Base-by-base conservation (phyloP, 2,329 filamentous ascomycete genomes). In the Fusarium dimerum region DNA sequence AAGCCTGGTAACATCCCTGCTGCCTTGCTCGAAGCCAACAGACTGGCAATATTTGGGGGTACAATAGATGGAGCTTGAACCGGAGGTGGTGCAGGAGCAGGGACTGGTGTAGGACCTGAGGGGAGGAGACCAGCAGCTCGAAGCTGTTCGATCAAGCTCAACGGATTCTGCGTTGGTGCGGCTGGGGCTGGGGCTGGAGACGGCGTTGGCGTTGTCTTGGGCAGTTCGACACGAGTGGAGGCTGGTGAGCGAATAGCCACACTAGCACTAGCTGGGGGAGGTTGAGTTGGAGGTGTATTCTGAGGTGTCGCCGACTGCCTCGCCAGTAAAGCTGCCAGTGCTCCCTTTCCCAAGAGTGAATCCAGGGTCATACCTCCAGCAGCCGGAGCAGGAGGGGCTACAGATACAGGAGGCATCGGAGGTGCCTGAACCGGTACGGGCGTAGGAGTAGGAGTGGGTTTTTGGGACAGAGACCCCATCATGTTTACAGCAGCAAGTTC, bases 401-500 rank as follows among this genome's bases (percentile, higher is more conserved):
- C 70, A 60, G 67, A 63, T 52, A 68, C 65, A 56, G 71, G 65
- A 57, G 69, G 67, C 47, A 71, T 66, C 55, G 69, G 61, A 46
- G 68, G 65, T 54, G 68, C 64, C 55, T 62, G 62, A 45, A 65
- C 59, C 47, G 56, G 58, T 60, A 66, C 65, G 50, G 61, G 66
- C 55, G 71, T 66, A 60, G 68, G 70, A 65, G 69, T 64, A 65
- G 70, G 73, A 68, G 71, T 72, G 64, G 71, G 72, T 57, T 68
- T 69, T 65, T 73, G 76, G 66, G 72, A 70, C 66, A 73, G 69
- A 58, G 71, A 63, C 47, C 78, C 78, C 71, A 78, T 80, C 71
- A 84, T 77, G 67, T 80, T 81, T 83, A 82, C 74, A 78, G 84
- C 68, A 72, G 71, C 83, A 71, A 96, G 82, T 72, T 86, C 85